Conservation (phyloP, 2,329 filamentous ascomycete genomes). For the Scortechinia acanthostroma region DNA sequence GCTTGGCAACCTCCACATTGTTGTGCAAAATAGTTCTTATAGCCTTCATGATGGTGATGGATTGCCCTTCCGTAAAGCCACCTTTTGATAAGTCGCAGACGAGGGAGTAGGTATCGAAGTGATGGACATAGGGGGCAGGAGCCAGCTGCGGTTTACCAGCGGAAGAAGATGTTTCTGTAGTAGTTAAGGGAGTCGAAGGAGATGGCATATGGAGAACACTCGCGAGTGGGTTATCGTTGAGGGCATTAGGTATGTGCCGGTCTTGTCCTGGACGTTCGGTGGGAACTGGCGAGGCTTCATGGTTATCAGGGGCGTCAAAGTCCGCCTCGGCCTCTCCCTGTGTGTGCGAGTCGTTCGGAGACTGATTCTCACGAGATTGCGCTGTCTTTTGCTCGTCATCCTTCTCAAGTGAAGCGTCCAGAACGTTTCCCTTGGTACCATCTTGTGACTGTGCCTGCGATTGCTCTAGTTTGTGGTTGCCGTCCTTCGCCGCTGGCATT, state of each 20-base stretch:
- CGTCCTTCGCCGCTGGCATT: background rate
- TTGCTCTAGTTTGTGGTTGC: too few species aligned
- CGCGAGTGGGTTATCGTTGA: background rate
- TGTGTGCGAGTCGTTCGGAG: background rate
- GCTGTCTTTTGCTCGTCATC: background rate
- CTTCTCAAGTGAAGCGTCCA: too few species aligned
- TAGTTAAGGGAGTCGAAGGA: background rate
- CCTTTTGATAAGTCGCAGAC: conserved; percentile 71
- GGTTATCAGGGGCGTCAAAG: too few species aligned
- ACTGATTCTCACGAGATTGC: background rate
- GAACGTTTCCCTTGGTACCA: too few species aligned
- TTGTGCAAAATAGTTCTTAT: conserved; percentile 70
- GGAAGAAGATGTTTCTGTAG: background rate
- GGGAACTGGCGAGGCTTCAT: too few species aligned
- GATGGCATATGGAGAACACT: background rate
- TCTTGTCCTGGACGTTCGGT: background rate
- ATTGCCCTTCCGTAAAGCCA: conserved; percentile 68
- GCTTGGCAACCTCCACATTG: conserved; percentile 75
- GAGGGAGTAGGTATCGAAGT: conserved; percentile 90
- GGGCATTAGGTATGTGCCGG: background rate
- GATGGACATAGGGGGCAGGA: conserved; percentile 78
- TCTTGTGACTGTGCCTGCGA: too few species aligned
- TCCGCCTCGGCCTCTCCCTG: too few species aligned
- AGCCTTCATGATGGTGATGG: conserved; percentile 85
- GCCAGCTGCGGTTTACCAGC: conserved; percentile 51